Conservation (phyloP, 306 rosid genomes). For the Comarum palustre region DNA sequence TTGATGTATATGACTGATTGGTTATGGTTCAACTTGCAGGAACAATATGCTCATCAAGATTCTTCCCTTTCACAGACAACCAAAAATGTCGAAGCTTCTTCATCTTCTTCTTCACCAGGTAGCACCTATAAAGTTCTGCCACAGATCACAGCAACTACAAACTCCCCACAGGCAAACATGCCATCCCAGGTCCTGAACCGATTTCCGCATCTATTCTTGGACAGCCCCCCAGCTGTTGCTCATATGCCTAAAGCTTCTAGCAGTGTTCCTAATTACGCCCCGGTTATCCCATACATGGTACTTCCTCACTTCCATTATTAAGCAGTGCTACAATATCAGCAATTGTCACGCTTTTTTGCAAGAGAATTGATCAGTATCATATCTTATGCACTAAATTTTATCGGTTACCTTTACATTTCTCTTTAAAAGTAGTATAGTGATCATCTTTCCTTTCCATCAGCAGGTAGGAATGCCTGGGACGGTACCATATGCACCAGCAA, state of each 20-base stretch:
- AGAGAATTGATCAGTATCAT: too few relatives aligned
- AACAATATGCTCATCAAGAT: slow-evolving; percentile 15
- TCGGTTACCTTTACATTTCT: not conserved
- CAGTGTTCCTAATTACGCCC: slow-evolving; percentile 15
- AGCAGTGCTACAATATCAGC: not conserved
- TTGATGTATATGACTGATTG: not conserved
- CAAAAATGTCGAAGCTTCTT: slow-evolving; percentile 1
- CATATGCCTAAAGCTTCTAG: not conserved
- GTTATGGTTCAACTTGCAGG: slow-evolving; percentile 4
- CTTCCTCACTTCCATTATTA: not conserved
- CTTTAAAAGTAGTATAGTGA: not conserved
- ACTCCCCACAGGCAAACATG: not conserved
- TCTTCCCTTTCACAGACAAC: slow-evolving; percentile 2
- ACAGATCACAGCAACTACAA: not conserved
- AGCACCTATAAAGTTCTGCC: slow-evolving; percentile 8
- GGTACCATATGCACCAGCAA: slow-evolving; percentile 17
- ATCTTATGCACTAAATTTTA: not conserved
- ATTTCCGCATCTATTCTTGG: slow-evolving; percentile 42
- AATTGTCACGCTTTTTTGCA: not conserved
- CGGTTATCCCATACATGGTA: slow-evolving; percentile 25
- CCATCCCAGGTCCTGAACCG: slow-evolving; percentile 27
- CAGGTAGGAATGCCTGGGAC: slow-evolving; percentile 32
- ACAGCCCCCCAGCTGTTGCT: slow-evolving; percentile 21
- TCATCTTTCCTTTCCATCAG: slow-evolving; percentile 2
- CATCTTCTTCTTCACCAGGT: slow-evolving; percentile 8